A percentile compares a stretch with the other conserved stretches of the same genome.
Evolutionary conservation across 148 eudicot genomes (phyloP).

Genomic region (Rhododendron simsii): DNA sequence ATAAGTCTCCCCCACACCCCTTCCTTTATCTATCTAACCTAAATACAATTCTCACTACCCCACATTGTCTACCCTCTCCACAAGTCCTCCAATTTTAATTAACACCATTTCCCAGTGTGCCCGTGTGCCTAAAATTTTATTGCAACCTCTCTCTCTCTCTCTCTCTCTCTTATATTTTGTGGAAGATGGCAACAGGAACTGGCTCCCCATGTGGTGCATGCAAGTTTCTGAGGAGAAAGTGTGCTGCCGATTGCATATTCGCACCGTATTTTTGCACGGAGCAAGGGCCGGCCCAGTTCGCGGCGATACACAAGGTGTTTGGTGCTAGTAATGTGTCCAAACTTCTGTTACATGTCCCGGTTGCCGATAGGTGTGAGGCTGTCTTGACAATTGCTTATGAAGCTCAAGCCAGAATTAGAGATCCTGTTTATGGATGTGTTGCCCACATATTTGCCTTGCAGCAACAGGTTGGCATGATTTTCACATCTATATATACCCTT

Average conservation of each 20-base stretch:
- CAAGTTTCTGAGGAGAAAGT: slow-evolving; percentile 55
- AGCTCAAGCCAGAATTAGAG: slow-evolving; percentile 54
- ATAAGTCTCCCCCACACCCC: neutral
- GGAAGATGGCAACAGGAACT: slow-evolving; percentile 39
- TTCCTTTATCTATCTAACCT: neutral
- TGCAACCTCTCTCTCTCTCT: neutral
- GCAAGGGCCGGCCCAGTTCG: slow-evolving; percentile 51
- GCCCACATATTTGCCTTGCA: slow-evolving; percentile 48
- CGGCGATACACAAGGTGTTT: slow-evolving; percentile 57
- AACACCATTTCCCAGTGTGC: slow-evolving; percentile 40
- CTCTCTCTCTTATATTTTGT: neutral
- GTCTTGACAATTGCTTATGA: slow-evolving; percentile 49
- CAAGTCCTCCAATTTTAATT: neutral
- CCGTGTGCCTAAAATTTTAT: slow-evolving; percentile 31
- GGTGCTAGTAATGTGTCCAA: slow-evolving; percentile 63
- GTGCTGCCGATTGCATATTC: slow-evolving; percentile 43
- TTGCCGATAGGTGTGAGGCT: slow-evolving; percentile 36
- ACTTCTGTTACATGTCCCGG: slow-evolving; percentile 41
- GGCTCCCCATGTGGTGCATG: slow-evolving; percentile 74
- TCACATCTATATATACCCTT: neutral
- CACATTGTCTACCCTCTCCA: slow-evolving; percentile 10
- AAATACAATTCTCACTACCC: neutral
- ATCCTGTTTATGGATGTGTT: slow-evolving; percentile 64
- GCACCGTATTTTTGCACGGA: slow-evolving; percentile 57
- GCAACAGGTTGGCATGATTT: slow-evolving; percentile 34